phyloP scores from a whole-genome alignment of 306 rosid genomes.

The Vicia villosa region DNA sequence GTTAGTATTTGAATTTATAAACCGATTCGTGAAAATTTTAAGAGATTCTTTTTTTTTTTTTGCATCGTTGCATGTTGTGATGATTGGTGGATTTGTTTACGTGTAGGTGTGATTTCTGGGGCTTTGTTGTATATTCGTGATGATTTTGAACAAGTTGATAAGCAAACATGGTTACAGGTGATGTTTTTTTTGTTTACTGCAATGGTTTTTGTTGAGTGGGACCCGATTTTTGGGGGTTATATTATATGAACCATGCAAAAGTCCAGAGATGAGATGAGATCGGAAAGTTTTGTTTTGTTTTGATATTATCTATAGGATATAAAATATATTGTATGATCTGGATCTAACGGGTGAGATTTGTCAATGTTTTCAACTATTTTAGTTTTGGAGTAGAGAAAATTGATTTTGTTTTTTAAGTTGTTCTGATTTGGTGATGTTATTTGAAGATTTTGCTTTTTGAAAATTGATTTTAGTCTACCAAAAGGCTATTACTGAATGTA shows the following conservation, averaged over 20 bases:
- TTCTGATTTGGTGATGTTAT: not conserved
- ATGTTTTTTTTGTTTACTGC: not conserved
- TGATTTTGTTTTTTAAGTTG: not conserved
- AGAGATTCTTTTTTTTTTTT: too few relatives aligned
- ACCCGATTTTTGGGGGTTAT: not conserved
- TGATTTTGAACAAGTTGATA: constrained; percentile 60
- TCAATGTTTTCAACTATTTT: not conserved
- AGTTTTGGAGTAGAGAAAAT: not conserved
- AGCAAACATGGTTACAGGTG: constrained; percentile 82
- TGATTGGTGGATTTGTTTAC: not conserved
- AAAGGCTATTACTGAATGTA: too few relatives aligned
- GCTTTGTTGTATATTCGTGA: constrained; percentile 83
- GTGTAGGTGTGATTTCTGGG: constrained; percentile 85
- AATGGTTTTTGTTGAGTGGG: not conserved
- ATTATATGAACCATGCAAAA: not conserved
- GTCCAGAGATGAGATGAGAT: not conserved
- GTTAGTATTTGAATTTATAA: constrained; percentile 18
- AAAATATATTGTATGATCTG: not conserved
- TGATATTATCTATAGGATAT: not conserved
- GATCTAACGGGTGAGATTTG: not conserved
- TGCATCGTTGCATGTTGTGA: not conserved
- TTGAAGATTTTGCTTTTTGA: not conserved
- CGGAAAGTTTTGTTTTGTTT: not conserved
- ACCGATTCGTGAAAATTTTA: too few relatives aligned
- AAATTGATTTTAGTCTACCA: too few relatives aligned